phyloP scores from a whole-genome alignment of 148 eudicot genomes.

The Cornus suecica region DNA sequence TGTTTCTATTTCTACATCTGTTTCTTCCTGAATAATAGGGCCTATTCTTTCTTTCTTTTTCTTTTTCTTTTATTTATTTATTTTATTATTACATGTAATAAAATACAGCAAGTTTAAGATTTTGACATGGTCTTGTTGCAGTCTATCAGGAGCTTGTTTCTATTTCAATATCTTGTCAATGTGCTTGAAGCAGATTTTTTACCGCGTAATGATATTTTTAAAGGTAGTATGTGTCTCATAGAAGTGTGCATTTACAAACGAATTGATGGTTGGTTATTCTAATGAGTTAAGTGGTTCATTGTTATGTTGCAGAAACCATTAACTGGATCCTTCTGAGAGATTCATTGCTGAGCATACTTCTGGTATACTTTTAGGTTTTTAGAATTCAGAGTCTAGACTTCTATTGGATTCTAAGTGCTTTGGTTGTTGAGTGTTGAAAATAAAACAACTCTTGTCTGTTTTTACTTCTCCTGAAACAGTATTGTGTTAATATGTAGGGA shows the following conservation, averaged over 20 bases:
- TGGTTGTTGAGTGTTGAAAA: background rate
- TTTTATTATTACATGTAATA: too few species aligned
- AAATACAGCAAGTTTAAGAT: too few species aligned
- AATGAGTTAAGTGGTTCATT: constrained; percentile 12
- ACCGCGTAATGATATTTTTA: constrained; percentile 55
- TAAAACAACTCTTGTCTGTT: background rate
- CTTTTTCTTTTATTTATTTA: too few species aligned
- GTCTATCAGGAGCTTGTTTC: constrained; percentile 59
- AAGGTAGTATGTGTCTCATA: constrained; percentile 33
- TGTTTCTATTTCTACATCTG: too few species aligned
- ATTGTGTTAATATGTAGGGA: constrained; percentile 37
- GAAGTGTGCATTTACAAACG: background rate
- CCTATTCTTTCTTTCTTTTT: too few species aligned
- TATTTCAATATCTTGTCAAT: constrained; percentile 65
- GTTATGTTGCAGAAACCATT: constrained; percentile 48
- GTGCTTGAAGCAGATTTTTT: constrained; percentile 69
- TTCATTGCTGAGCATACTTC: constrained; percentile 64
- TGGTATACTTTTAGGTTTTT: constrained; percentile 45
- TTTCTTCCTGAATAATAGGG: too few species aligned
- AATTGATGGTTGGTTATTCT: constrained; percentile 7
- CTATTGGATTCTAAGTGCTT: constrained; percentile 7
- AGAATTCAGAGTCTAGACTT: constrained; percentile 5
- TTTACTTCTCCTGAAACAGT: background rate
- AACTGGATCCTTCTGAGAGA: constrained; percentile 68
- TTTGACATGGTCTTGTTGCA: constrained; percentile 34